phyloP scores from a whole-genome alignment of 805 yeast genomes.

The Nakazawaea siamensis region DNA sequence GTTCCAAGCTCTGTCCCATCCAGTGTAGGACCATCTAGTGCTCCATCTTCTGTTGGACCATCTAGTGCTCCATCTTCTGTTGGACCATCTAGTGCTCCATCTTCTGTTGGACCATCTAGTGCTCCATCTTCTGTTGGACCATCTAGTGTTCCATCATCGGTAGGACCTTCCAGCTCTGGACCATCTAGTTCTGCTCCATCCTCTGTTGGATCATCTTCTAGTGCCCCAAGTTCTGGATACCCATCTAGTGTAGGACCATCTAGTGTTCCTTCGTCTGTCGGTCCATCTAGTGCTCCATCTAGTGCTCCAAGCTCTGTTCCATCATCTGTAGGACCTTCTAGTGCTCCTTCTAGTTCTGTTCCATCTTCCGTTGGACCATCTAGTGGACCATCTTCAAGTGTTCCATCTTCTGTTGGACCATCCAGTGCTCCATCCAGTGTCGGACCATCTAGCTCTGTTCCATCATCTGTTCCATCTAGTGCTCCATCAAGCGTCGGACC shows the following conservation, averaged over 20 bases:
- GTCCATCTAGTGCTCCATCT: neutral
- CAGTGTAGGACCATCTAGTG: too few species aligned
- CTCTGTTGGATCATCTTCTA: neutral
- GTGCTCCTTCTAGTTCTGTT: neutral
- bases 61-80: neutral
- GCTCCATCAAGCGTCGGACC: too few species aligned
- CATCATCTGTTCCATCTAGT: conserved; percentile 1
- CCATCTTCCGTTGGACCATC: neutral
- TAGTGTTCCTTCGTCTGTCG: neutral
- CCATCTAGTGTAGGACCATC: neutral
- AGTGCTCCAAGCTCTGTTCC: conserved; percentile 3
- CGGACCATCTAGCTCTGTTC: neutral
- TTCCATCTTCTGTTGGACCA: neutral
- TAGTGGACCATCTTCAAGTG: neutral
- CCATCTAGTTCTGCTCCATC: neutral
- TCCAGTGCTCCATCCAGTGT: neutral
- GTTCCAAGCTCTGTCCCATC: neutral
- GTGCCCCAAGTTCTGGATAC: neutral
- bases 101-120: neutral
- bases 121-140: too few species aligned
- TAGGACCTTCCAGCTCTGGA: neutral
- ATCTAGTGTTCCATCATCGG: neutral
- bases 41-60: neutral
- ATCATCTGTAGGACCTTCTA: conserved; percentile 4
- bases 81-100: too few species aligned